Evolutionary conservation across 1,284 basidiomycete species (phyloP).

Genomic region (Singerocomus inundabilis): DNA sequence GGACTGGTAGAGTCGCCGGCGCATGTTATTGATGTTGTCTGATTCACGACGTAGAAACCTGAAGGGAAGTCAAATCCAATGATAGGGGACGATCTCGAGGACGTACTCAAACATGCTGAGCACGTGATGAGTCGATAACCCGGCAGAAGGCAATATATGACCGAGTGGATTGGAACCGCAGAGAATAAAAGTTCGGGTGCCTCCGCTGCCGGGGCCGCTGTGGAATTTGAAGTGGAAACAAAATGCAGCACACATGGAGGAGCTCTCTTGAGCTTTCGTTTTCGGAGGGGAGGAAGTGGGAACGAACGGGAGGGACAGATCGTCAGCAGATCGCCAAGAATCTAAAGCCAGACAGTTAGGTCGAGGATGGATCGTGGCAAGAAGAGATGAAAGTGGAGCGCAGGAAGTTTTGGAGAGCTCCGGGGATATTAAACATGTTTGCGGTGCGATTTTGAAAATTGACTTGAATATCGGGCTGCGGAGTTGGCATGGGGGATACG

Average conservation of each 20-base stretch:
- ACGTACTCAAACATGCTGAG: slow-evolving; percentile 53
- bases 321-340: slow-evolving; percentile 1
- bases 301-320: neutral
- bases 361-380: neutral
- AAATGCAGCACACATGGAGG: slow-evolving; percentile 24
- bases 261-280: slow-evolving; percentile 15
- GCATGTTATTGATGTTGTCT: slow-evolving; percentile 20
- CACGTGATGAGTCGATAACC: slow-evolving; percentile 19
- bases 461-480: slow-evolving; percentile 65
- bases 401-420: slow-evolving; percentile 45
- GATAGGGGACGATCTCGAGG: neutral
- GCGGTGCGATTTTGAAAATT: slow-evolving; percentile 51
- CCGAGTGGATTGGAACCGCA: slow-evolving; percentile 40
- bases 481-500: neutral
- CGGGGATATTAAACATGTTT: slow-evolving; percentile 33
- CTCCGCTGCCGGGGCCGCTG: slow-evolving; percentile 34
- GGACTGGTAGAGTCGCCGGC: slow-evolving; percentile 50
- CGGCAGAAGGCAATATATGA: slow-evolving; percentile 15
- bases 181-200: slow-evolving; percentile 42
- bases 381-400: slow-evolving; percentile 5
- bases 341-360: slow-evolving; percentile 35
- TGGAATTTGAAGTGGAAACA: slow-evolving; percentile 41
- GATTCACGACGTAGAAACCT: slow-evolving; percentile 39
- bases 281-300: slow-evolving; percentile 20
- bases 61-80: neutral